phyloP scores from a whole-genome alignment of 108 stramenopile genomes.

The Poteriospumella lacustris region DNA sequence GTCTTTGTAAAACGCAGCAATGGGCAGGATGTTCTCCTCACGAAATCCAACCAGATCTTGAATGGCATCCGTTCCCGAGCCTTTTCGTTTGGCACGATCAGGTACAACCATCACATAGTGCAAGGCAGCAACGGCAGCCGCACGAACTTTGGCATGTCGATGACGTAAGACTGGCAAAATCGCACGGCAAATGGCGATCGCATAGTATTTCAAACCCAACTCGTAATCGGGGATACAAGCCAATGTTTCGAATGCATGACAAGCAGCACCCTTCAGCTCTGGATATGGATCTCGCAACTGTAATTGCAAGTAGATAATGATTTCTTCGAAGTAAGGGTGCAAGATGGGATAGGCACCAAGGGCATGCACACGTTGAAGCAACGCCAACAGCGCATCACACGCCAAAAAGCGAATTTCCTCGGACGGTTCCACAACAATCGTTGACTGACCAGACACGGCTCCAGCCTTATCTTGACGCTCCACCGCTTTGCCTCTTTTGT shows the following conservation, averaged over 20 bases:
- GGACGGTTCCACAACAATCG: slow-evolving; percentile 44
- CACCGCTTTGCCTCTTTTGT: slow-evolving; percentile 56
- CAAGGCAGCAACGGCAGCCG: slow-evolving; percentile 18
- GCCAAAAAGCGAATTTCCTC: slow-evolving; percentile 56
- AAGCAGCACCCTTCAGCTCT: slow-evolving; percentile 44
- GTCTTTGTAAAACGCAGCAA: slow-evolving; percentile 66
- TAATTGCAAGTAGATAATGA: slow-evolving; percentile 51
- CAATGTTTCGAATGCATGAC: slow-evolving; percentile 37
- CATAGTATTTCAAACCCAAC: slow-evolving; percentile 48
- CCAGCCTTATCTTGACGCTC: slow-evolving; percentile 52
- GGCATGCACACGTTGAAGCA: slow-evolving; percentile 38
- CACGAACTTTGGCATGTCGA: slow-evolving; percentile 52
- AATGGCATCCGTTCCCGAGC: slow-evolving; percentile 68
- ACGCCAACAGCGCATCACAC: slow-evolving; percentile 41
- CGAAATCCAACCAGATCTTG: slow-evolving; percentile 66
- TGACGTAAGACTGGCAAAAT: slow-evolving; percentile 47
- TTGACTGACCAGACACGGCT: slow-evolving; percentile 11
- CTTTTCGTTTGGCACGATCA: slow-evolving; percentile 55
- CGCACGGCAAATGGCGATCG: slow-evolving; percentile 54
- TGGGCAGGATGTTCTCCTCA: slow-evolving; percentile 68
- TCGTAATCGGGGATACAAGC: slow-evolving; percentile 49
- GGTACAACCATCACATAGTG: slow-evolving; percentile 34
- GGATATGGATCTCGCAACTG: slow-evolving; percentile 55
- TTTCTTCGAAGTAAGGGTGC: slow-evolving; percentile 57
- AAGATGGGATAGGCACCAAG: slow-evolving; percentile 28